phyloP scores from a whole-genome alignment of 2,329 filamentous ascomycete genomes.

The Fusarium coicis region DNA sequence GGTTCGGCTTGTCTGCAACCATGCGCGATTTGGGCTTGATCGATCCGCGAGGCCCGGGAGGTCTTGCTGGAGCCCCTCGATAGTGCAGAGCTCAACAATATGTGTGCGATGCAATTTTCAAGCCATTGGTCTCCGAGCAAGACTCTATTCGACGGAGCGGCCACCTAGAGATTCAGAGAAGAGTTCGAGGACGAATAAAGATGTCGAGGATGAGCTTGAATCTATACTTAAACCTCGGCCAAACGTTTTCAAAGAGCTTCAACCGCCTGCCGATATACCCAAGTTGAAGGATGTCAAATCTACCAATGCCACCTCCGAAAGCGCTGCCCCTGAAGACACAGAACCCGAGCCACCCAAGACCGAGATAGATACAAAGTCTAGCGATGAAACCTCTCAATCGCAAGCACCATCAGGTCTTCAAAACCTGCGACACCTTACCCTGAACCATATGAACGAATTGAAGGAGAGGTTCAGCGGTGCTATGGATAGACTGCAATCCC shows the following conservation, averaged over 20 bases:
- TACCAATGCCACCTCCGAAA: background rate
- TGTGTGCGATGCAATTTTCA: slow-evolving; percentile 38
- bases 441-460: slow-evolving; percentile 48
- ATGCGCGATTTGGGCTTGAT: slow-evolving; percentile 43
- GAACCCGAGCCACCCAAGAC: slow-evolving; percentile 5
- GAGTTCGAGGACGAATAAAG: slow-evolving; percentile 24
- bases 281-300: slow-evolving; percentile 10
- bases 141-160: slow-evolving; percentile 45
- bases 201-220: slow-evolving; percentile 33
- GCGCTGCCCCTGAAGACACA: background rate
- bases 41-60: slow-evolving; percentile 34
- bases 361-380: slow-evolving; percentile 13
- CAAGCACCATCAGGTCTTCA: slow-evolving; percentile 37
- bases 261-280: slow-evolving; percentile 13
- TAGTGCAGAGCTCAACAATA: slow-evolving; percentile 25
- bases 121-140: slow-evolving; percentile 36
- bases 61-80: slow-evolving; percentile 25
- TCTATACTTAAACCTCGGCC: slow-evolving; percentile 35
- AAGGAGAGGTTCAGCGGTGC: slow-evolving; percentile 57
- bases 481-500: slow-evolving; percentile 91
- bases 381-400: slow-evolving; percentile 4
- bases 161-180: slow-evolving; percentile 34
- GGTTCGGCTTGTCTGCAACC: slow-evolving; percentile 46
- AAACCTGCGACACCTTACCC: slow-evolving; percentile 48
- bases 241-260: slow-evolving; percentile 19